Base-by-base conservation (phyloP, 257 asterid genomes). In the Avicennia marina region DNA sequence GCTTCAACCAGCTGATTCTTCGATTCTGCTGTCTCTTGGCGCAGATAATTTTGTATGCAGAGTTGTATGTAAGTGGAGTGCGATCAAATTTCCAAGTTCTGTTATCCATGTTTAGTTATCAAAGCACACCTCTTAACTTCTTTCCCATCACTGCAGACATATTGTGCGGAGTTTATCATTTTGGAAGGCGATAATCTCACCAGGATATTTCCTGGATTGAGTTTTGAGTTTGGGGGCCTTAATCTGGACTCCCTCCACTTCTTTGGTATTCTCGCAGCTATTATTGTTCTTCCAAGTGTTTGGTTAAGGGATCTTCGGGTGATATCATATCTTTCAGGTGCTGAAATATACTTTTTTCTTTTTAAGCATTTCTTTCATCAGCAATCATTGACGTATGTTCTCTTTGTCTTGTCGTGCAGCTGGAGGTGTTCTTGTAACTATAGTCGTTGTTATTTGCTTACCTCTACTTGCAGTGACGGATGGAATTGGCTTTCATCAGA, bases 161-260 rank as follows among this genome's bases (percentile, higher is more conserved):
- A 80, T 40, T 89, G 94, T 53, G 89, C 86, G 63, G 97, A 89
- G 67, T 79, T 75, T 59, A 74, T 89, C 62, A 89, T 80, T 33
- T 70, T 86, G 75, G 94, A 89, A 81, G 97, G 95, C 36, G 90
- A 81, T 71, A 89, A 89, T 60, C 83, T 89, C 46, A 75, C 91
- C 32, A 64, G 72, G 19, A 68, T 89, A 46, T 86, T 86, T 55
- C 97, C 97, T 1, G 82, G 82, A 66, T 63, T 82, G 62, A 65
- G 76, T 48, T 41, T 89, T 18, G 69, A 75, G 32, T 78, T 62
- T 68, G 71, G 51, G n/a, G 82, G 87, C 63, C 46, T 81, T 46
- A 60, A 78, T 50, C 66, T 89, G 26, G 94, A 86, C 56, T 79
- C 97, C 36, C 29, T 17, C 65, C 94, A 81, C 65, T 69, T 86